Base-by-base conservation (phyloP, 2,329 filamentous ascomycete species). In the Graphilbum fragrans region DNA sequence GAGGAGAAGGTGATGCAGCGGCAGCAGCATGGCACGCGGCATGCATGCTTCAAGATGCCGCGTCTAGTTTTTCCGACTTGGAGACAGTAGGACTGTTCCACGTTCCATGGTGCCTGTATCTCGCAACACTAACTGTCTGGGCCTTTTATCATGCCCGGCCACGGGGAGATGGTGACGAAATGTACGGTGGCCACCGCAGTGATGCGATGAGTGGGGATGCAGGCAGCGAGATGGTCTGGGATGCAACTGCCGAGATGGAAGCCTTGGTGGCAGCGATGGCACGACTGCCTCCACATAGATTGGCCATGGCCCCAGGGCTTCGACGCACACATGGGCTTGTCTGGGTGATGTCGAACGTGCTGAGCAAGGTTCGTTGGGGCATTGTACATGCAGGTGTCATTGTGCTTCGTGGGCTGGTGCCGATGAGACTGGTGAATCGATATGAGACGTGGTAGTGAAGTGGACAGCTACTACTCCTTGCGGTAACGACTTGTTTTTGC, bases 91-190 rank as follows among this genome's bases (percentile, higher is more conserved):
- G 47, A 18, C 33, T 49, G 5, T 47, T 46, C 27, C 47, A 49
- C 36, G 43, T 47, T 23, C 47, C 47, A 2, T 49, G 47, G 47
- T 49, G 47, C 25, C 41, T 49, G 14, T 49, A 47, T 31, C 23
- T 49, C 17, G 45, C 47, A 2, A 44, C 47, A 9, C 41, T 49
- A 4, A 49, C 47, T 11, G 41, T 37, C 39, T 49, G 47, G 47
- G 47, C 39, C 3, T 49, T 47, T 23, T 32, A 44, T 20, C 47
- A 49, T 20, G 41, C 47, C 8, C 29, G 29, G 29, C 29, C 29
- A 16, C 8, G 4, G 8, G 6, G 29, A 31, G 29, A 10, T 16
- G 8, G 29, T 8, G 6, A 34, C 33, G 41, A 20, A 16, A 18
- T 12, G 17, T 21, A 12, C 23, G 12, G n/a, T 18, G 37, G 14